These are phyloP conservation scores for Sambucus nigra DNA, from an alignment of 129 eudicot species.

Conservation along the genomic window DNA sequence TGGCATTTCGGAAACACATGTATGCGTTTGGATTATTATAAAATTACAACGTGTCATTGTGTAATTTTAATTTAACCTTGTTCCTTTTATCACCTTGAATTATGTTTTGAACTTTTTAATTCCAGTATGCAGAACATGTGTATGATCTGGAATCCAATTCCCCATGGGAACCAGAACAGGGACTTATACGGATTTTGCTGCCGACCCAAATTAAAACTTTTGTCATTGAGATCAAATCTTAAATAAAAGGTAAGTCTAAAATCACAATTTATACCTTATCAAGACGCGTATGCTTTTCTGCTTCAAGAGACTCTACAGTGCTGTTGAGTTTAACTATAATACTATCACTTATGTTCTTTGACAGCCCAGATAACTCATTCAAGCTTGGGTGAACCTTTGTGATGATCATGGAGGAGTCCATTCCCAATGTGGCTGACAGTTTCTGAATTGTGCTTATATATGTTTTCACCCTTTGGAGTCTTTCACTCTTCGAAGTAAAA, in stretches of 20 bases:
- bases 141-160: not conserved
- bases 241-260: not conserved
- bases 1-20: too few relatives aligned
- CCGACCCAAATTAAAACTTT: not conserved
- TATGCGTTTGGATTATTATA: too few relatives aligned
- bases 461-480: conserved; percentile 66
- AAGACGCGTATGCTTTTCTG: conserved; percentile 65
- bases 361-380: conserved; percentile 73
- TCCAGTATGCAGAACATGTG: not conserved
- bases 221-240: not conserved
- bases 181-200: not conserved
- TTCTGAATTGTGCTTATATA: conserved; percentile 46
- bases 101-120: not conserved
- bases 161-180: too few relatives aligned
- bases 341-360: conserved; percentile 70
- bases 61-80: not conserved
- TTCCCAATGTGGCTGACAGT: conserved; percentile 63
- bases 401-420: conserved; percentile 76
- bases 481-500: conserved; percentile 41
- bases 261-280: conserved; percentile 48
- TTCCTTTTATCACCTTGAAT: not conserved
- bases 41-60: too few relatives aligned
- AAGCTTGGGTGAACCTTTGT: conserved; percentile 95
- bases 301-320: conserved; percentile 65
- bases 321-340: conserved; percentile 56